A percentile compares a stretch with the other conserved stretches of the same genome.
Conservation (phyloP, 2,329 filamentous ascomycete genomes). For the Volutella citrinella region DNA sequence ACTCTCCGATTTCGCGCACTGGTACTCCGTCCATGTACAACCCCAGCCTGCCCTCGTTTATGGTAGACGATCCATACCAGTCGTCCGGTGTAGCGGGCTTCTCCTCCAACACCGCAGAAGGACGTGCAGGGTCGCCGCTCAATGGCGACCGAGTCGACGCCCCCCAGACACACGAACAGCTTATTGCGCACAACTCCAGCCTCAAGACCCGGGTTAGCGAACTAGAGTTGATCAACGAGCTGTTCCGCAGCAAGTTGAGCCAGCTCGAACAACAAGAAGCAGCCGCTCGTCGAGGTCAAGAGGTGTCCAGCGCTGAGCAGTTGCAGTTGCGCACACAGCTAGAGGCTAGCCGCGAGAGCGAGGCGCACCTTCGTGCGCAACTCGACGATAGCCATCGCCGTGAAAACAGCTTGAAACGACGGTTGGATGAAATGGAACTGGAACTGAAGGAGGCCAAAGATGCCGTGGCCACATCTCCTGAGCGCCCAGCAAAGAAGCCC, state of each 20-base stretch:
- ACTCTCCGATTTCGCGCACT: constrained; percentile 77
- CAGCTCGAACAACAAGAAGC: constrained; percentile 77
- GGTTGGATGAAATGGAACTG: constrained; percentile 74
- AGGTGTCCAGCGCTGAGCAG: constrained; percentile 54
- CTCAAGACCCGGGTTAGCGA: constrained; percentile 96
- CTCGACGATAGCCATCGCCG: constrained; percentile 74
- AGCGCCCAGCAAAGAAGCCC: constrained; percentile 27
- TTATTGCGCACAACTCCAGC: constrained; percentile 75
- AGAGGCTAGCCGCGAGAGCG: constrained; percentile 39
- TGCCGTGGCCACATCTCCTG: constrained; percentile 13
- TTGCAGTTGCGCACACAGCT: constrained; percentile 56
- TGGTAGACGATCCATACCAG: constrained; percentile 70
- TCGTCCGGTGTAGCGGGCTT: constrained; percentile 48
- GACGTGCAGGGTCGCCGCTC: constrained; percentile 45
- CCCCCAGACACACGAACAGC: constrained; percentile 75
- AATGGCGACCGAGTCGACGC: constrained; percentile 64
- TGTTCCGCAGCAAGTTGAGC: constrained; percentile 72
- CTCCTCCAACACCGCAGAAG: constrained; percentile 49
- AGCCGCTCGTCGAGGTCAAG: constrained; percentile 59
- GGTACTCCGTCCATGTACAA: constrained; percentile 74
- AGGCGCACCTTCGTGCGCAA: constrained; percentile 53
- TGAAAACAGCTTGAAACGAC: constrained; percentile 78
- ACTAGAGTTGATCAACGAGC: constrained; percentile 88
- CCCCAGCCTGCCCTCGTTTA: constrained; percentile 76
- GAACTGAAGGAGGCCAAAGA: constrained; percentile 41